Evolutionary conservation across 805 yeast species (phyloP).

Genomic region (Zygosaccharomyces pseudorouxii): DNA sequence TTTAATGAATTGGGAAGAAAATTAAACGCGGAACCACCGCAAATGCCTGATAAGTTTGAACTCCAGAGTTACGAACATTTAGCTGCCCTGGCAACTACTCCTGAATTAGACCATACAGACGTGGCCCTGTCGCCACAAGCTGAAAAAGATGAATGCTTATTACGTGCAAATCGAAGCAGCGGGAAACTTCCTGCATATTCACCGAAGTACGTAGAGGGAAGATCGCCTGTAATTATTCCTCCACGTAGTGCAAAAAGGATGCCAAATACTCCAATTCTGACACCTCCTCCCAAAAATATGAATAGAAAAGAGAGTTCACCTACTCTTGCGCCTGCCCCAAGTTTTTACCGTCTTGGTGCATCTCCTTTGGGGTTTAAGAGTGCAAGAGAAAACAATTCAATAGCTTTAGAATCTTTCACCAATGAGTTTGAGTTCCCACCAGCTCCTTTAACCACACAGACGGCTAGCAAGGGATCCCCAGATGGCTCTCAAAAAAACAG

Average conservation of each 20-base stretch:
- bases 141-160: neutral
- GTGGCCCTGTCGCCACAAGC: neutral
- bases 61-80: conserved; percentile 4
- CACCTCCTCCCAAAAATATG: conserved; percentile 1
- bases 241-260: neutral
- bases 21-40: neutral
- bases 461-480: neutral
- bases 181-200: neutral
- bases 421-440: conserved; percentile 3
- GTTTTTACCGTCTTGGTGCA: neutral
- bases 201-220: neutral
- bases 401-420: neutral
- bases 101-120: neutral
- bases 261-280: neutral
- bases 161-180: neutral
- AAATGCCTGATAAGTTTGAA: neutral
- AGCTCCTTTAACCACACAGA: neutral
- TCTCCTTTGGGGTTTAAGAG: neutral
- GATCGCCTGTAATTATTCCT: neutral
- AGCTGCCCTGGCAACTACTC: conserved; percentile 2
- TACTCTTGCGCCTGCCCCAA: neutral
- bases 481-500: neutral
- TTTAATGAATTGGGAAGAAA: neutral
- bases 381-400: neutral
- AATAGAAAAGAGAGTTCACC: neutral